Evolutionary conservation across 495 filamentous ascomycete genomes (phyloP), one percentile per base, ranked within the genome.

Genomic region (Trichoderma asperelloides): DNA sequence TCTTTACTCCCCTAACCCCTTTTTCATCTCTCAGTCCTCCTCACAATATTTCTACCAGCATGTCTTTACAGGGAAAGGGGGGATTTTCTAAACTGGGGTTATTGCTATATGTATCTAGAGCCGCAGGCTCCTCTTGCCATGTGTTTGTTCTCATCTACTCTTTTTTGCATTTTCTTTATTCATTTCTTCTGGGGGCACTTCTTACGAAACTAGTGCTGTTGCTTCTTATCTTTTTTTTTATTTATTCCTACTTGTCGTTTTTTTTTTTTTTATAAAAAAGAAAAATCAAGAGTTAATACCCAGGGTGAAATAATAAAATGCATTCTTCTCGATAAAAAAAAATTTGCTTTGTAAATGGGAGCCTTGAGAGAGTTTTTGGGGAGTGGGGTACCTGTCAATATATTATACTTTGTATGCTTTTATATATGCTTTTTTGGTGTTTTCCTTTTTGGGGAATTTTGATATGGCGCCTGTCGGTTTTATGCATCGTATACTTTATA

Each of bases 261-360:
- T 60, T 62, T 37, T 65, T 27, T 64, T 62, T 40, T 62, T 62
- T 64, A 28, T 37, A 60, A 33, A 30, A 60, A 60, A 60, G 55
- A 60, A 60, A 60, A 60, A 60, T 28, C 55, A 60, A 60, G 55
- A 60, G 55, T 60, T 60, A 60, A 60, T 60, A 60, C 55, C 55
- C 55, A 60, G 23, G 23, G 55, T 60, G 55, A 60, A 51, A 60
- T 33, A 60, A 28, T 30, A 60, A 60, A 47, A 51, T 51, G 47
- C 47, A 11, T 51, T 25, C n/a, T 47, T 47, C 43, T 51, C 33
- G 5, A 37, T 4, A 37, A 33, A 33, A 33, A 33, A 6, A 33
- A 33, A 33, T 37, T 37, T 33, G 30, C 30, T 37, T 37, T 37
- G 33, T 37, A 37, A 8, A 7, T 7, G 33, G 9, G 5, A 37